These are phyloP conservation scores for Zoysia pacifica DNA, from an alignment of 176 grass and related monocot species.

Conservation along the genomic window DNA sequence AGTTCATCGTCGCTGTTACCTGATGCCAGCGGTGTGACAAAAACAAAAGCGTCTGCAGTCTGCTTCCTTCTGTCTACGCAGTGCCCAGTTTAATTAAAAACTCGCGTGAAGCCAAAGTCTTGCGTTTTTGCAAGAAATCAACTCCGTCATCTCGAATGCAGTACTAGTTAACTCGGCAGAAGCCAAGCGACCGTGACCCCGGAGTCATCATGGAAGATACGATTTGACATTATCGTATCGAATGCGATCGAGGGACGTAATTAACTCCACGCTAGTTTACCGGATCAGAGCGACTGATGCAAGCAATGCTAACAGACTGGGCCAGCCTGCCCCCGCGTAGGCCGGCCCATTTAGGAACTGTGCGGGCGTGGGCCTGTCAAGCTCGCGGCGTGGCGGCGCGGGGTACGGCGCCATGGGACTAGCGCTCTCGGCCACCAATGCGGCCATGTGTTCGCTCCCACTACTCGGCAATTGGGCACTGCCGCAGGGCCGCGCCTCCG, in stretches of 20 bases:
- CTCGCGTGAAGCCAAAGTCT: too few species aligned
- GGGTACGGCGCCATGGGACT: too few species aligned
- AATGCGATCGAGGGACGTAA: neutral
- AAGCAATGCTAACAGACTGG: neutral
- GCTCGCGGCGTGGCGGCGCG: too few species aligned
- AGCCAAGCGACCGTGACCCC: neutral
- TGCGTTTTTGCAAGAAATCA: neutral
- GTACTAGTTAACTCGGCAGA: neutral
- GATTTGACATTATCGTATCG: conserved; percentile 21
- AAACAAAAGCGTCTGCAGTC: neutral
- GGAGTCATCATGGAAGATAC: conserved; percentile 24
- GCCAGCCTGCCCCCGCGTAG: too few species aligned
- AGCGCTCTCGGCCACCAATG: too few species aligned
- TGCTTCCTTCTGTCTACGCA: neutral
- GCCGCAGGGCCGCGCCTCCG: too few species aligned
- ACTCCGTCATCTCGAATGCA: neutral
- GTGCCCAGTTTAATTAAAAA: neutral
- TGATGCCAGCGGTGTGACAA: neutral
- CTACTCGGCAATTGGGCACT: too few species aligned
- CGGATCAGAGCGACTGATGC: neutral
- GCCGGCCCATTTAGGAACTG: too few species aligned
- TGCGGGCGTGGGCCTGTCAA: too few species aligned
- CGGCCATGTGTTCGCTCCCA: too few species aligned
- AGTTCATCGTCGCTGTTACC: neutral
- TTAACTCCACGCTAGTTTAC: conserved; percentile 8